A percentile compares a stretch with the other conserved stretches of the same genome.
phyloP scores from a whole-genome alignment of 1,284 basidiomycete species.

The Pseudozyma sp. region DNA sequence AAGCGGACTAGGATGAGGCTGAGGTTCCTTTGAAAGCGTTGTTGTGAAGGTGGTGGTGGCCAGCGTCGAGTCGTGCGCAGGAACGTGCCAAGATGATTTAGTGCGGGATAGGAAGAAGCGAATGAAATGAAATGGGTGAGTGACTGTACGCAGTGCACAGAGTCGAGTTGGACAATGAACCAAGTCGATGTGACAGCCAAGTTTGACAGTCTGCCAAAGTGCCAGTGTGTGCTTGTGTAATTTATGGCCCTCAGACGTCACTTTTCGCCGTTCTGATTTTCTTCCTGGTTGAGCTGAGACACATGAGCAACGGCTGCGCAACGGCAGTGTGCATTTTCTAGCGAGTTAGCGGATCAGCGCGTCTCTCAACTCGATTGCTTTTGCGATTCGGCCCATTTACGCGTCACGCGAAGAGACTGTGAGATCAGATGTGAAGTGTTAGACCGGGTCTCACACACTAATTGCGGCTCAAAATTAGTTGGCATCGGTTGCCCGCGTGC shows the following conservation, averaged over 20 bases:
- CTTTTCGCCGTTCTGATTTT: not conserved
- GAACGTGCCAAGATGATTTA: too few species aligned
- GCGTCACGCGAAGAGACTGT: conserved; percentile 22
- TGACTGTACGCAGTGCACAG: too few species aligned
- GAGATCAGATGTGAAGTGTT: too few species aligned
- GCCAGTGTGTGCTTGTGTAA: conserved; percentile 3
- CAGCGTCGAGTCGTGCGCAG: too few species aligned
- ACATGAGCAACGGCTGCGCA: not conserved
- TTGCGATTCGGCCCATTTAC: conserved; percentile 8
- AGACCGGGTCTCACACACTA: too few species aligned
- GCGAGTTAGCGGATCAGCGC: not conserved
- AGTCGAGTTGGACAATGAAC: too few species aligned
- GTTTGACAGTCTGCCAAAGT: not conserved
- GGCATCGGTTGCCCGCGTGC: too few species aligned
- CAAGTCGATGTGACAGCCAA: not conserved
- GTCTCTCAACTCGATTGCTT: not conserved
- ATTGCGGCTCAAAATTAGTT: too few species aligned
- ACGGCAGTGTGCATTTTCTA: not conserved
- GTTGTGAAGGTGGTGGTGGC: not conserved
- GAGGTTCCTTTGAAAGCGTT: not conserved
- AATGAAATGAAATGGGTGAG: too few species aligned
- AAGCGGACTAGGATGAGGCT: not conserved
- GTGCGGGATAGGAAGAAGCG: too few species aligned
- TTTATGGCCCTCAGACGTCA: conserved; percentile 8
- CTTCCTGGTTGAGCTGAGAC: not conserved